These are phyloP conservation scores for Lumnitzera racemosa DNA, from an alignment of 345 rosid genomes.

Conservation along the genomic window DNA sequence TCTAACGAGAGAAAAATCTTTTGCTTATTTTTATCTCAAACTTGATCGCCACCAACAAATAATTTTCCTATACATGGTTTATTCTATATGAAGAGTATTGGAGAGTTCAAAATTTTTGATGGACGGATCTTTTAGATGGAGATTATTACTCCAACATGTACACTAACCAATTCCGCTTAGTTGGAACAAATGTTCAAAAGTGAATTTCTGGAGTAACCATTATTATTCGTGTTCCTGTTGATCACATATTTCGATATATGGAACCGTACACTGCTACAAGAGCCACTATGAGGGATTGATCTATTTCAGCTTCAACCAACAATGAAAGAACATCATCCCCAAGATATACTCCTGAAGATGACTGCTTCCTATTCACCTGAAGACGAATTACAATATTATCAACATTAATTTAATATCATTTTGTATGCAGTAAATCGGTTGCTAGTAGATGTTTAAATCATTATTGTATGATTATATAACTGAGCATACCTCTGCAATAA, in stretches of 20 bases:
- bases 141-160: too few species aligned
- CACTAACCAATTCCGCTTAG: too few species aligned
- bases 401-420: too few species aligned
- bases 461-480: neutral
- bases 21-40: too few species aligned
- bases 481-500: constrained; percentile 30
- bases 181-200: neutral
- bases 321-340: constrained; percentile 42
- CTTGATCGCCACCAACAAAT: too few species aligned
- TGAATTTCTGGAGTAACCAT: neutral
- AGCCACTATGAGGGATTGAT: constrained; percentile 38
- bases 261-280: constrained; percentile 42
- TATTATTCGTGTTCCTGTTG: neutral
- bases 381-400: neutral
- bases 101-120: too few species aligned
- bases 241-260: constrained; percentile 30
- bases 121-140: too few species aligned
- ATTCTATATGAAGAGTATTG: too few species aligned
- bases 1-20: too few species aligned
- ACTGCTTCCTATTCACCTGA: constrained; percentile 50
- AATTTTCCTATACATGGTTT: too few species aligned
- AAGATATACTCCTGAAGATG: constrained; percentile 35
- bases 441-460: neutral
- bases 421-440: too few species aligned
- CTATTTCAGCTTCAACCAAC: constrained; percentile 40